A percentile compares a stretch with the other conserved stretches of the same genome.
Evolutionary conservation across 1,284 basidiomycete species (phyloP).

Genomic region (Cryptococcus jaspeensis): DNA sequence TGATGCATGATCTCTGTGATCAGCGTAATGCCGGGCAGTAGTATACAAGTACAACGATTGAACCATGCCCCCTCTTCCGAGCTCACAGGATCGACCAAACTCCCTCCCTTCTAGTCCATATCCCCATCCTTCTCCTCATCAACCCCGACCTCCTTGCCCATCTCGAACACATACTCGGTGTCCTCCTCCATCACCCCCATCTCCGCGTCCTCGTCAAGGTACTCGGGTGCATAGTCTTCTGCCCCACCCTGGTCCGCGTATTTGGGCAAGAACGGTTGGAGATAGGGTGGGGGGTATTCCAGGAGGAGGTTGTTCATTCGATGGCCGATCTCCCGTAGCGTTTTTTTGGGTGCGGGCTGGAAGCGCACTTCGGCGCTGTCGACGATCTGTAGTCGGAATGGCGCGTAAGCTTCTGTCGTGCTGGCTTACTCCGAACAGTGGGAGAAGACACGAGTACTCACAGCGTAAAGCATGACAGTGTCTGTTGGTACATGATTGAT

Average conservation of each 20-base stretch:
- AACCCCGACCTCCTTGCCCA: constrained; percentile 16
- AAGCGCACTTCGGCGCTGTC: constrained; percentile 85
- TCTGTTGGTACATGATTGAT: constrained; percentile 81
- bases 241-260: background rate
- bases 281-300: constrained; percentile 19
- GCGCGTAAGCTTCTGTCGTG: background rate
- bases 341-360: constrained; percentile 53
- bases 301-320: constrained; percentile 54
- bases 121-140: constrained; percentile 19
- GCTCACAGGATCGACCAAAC: background rate
- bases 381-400: constrained; percentile 62
- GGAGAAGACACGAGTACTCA: constrained; percentile 53
- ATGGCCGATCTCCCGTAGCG: constrained; percentile 67
- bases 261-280: constrained; percentile 22
- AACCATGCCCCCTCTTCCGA: no score
- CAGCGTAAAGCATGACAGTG: constrained; percentile 84
- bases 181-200: constrained; percentile 30
- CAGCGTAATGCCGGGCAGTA: no score
- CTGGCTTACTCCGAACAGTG: background rate
- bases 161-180: constrained; percentile 48
- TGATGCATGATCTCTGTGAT: no score
- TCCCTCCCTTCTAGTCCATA: constrained; percentile 12
- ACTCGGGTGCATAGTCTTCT: constrained; percentile 22
- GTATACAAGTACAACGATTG: no score
- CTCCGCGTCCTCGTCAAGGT: constrained; percentile 31